phyloP scores from a whole-genome alignment of 345 rosid genomes.

The Pelargonium nanum region DNA sequence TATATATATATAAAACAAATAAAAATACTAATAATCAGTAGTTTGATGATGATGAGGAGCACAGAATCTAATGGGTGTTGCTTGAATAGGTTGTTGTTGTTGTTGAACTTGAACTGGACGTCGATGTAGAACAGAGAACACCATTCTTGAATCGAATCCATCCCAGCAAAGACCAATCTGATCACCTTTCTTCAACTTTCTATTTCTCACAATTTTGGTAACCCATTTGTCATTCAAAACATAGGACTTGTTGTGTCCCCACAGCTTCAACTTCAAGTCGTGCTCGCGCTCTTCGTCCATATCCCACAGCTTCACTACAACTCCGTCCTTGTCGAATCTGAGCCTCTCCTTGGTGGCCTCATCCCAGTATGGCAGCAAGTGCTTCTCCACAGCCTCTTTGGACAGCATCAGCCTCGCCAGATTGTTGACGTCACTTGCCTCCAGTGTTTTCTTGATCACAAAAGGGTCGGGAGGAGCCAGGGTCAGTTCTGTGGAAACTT shows the following conservation, averaged over 20 bases:
- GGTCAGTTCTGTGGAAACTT: too few species aligned
- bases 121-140: neutral
- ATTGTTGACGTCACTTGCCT: neutral
- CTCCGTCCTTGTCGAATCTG: neutral
- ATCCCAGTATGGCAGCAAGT: neutral
- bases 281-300: neutral
- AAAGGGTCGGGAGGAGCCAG: neutral
- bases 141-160: neutral
- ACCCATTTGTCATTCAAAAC: neutral
- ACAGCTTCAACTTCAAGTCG: neutral
- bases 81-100: too few species aligned
- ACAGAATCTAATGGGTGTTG: neutral
- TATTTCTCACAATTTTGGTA: neutral
- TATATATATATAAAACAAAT: too few species aligned
- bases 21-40: too few species aligned
- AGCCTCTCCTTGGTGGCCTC: neutral
- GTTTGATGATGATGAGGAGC: neutral
- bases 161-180: neutral
- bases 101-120: neutral
- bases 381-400: neutral
- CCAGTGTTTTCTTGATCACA: neutral
- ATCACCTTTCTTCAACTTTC: neutral
- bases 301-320: neutral
- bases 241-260: neutral
- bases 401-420: neutral